A percentile compares a stretch with the other conserved stretches of the same genome.
Conservation (phyloP, 768 basidiomycete genomes). For the Boletus rubescentipes region DNA sequence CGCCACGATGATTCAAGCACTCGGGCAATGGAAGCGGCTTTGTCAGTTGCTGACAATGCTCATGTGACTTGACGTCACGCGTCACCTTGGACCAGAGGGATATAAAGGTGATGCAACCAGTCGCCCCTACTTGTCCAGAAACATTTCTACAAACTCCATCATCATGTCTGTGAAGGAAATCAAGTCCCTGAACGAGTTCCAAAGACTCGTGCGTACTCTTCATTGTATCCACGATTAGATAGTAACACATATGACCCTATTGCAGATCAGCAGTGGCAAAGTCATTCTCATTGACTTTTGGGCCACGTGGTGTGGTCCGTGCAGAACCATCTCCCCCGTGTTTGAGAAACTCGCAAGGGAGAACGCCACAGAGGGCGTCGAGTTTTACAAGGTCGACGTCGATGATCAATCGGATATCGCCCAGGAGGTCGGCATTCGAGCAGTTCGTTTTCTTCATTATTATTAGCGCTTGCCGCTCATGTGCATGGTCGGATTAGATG, state of each 20-base stretch:
- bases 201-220: neutral
- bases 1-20: too few relatives aligned
- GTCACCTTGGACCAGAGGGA: neutral
- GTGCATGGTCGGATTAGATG: slow-evolving; percentile 8
- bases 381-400: slow-evolving; percentile 74
- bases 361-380: slow-evolving; percentile 29
- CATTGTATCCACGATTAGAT: neutral
- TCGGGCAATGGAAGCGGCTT: too few relatives aligned
- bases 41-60: slow-evolving; percentile 8
- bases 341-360: slow-evolving; percentile 2
- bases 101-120: neutral
- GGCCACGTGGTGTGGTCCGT: slow-evolving; percentile 22
- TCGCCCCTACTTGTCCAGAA: neutral
- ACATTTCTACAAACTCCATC: neutral
- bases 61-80: neutral
- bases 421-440: slow-evolving; percentile 50
- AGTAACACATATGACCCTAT: neutral
- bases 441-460: slow-evolving; percentile 40
- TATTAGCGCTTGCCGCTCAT: neutral
- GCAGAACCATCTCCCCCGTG: slow-evolving; percentile 11
- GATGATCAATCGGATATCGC: slow-evolving; percentile 51
- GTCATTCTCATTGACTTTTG: slow-evolving; percentile 22
- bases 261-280: slow-evolving; percentile 3
- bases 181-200: neutral
- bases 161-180: neutral